Base-by-base conservation (phyloP, 257 asterid species). In the Scutellaria baicalensis region DNA sequence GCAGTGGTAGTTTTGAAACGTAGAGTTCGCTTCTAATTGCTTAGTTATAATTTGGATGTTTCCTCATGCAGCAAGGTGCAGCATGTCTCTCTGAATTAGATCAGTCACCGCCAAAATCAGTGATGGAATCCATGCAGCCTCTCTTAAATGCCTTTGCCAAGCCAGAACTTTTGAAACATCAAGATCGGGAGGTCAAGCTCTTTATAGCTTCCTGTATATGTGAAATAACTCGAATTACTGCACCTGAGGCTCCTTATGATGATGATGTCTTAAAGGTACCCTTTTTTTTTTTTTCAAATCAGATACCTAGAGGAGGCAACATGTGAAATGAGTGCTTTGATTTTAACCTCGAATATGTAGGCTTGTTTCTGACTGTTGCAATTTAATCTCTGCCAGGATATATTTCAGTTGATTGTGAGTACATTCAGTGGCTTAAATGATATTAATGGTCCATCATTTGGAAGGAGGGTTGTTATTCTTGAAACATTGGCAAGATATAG, bases 401-500 rank as follows among this genome's bases (percentile, higher is more conserved):
- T 84, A 57, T 89, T 92, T 80, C 82, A 78, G 83, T 75, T 92
- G 90, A 84, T 89, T 62, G 92, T 88, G 66, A 80, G 96, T 80
- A 89, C 95, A 64, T 83, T 92, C 82, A 85, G 78, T 69, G 98
- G 96, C 68, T 83, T 92, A 79, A 85, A 81, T 44, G 95, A 92
- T 74, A 80, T 77, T 47, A 81, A 75, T 40, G 78, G 88, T 72
- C 94, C 96, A 59, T 78, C 85, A 75, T 92, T 89, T 70, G 96
- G 89, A 78, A 88, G 92, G 81, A 92, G 96, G 84, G 96, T 89
- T 78, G 85, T 84, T 78, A 89, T 89, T 72, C 81, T 89, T 81
- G 98, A 92, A 77, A 89, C 94, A 63, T 54, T 92, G 82, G 96
- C 98, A 70, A 86, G 84, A 85, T 92, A 89, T 74, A 89, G 92